Evolutionary conservation across 352 stramenopile genomes (phyloP).

Genomic region (Hyaloperonospora arabidopsidis): DNA sequence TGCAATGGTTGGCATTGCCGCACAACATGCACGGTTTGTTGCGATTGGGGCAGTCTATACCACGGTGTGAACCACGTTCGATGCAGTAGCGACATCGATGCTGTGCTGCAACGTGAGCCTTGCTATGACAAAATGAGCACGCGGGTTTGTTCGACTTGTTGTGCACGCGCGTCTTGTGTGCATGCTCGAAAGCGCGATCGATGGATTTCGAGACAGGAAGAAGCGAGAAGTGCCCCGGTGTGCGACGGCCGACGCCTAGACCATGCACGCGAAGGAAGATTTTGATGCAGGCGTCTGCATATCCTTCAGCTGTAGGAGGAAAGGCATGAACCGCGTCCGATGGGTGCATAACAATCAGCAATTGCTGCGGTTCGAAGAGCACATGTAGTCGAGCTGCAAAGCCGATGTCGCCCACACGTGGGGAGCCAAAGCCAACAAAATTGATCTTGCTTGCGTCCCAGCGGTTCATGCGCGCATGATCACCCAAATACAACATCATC

Average conservation of each 20-base stretch:
- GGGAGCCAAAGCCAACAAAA: slow-evolving; percentile 79
- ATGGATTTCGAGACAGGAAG: slow-evolving; percentile 69
- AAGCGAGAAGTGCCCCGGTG: slow-evolving; percentile 63
- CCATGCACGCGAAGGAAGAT: slow-evolving; percentile 76
- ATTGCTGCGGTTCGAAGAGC: slow-evolving; percentile 69
- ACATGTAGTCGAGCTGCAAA: slow-evolving; percentile 67
- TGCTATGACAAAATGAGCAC: slow-evolving; percentile 61
- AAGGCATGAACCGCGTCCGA: slow-evolving; percentile 79
- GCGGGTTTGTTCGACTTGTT: slow-evolving; percentile 22
- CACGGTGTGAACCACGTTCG: slow-evolving; percentile 67
- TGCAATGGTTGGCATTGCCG: slow-evolving; percentile 66
- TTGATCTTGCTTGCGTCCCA: slow-evolving; percentile 75
- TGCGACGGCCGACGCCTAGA: slow-evolving; percentile 53
- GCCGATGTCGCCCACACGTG: slow-evolving; percentile 66
- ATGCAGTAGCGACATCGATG: slow-evolving; percentile 81
- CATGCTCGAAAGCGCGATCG: slow-evolving; percentile 65
- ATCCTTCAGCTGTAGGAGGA: slow-evolving; percentile 71
- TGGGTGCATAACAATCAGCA: slow-evolving; percentile 81
- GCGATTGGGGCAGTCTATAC: slow-evolving; percentile 61
- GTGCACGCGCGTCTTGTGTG: slow-evolving; percentile 38
- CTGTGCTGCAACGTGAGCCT: slow-evolving; percentile 53
- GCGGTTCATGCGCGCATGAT: slow-evolving; percentile 65
- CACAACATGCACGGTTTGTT: slow-evolving; percentile 61
- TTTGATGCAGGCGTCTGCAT: slow-evolving; percentile 72
- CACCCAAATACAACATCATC: slow-evolving; percentile 70